Percentiles rank a stretch among this genome's conserved stretches.
These are phyloP conservation scores for Botrytis porri DNA, from an alignment of 2,329 filamentous ascomycete species.

Conservation along the genomic window DNA sequence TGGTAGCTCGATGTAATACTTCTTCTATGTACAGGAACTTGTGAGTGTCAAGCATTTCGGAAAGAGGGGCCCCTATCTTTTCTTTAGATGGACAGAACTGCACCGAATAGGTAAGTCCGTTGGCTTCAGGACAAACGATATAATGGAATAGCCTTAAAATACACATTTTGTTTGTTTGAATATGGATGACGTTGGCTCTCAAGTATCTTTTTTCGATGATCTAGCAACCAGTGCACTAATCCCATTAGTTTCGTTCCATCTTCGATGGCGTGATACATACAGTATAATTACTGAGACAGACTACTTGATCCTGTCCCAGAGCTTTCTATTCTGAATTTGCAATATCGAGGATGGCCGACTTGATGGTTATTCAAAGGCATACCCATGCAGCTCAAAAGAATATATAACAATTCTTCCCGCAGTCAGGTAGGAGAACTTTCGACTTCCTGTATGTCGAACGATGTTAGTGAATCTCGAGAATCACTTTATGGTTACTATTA, in stretches of 20 bases:
- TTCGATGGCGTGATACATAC: neutral
- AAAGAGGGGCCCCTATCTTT: neutral
- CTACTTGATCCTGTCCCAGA: neutral
- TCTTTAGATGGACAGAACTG: neutral
- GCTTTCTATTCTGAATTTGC: neutral
- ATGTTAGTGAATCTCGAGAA: neutral
- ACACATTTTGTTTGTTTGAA: neutral
- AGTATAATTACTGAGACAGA: neutral
- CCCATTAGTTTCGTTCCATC: neutral
- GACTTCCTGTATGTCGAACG: neutral
- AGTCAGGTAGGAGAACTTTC: neutral
- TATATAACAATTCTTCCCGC: neutral
- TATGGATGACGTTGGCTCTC: neutral
- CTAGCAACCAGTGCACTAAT: neutral
- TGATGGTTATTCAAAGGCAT: neutral
- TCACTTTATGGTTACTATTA: neutral
- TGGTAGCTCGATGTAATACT: neutral
- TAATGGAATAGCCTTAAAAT: neutral
- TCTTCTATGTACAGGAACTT: neutral
- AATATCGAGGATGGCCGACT: neutral
- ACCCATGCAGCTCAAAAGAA: neutral
- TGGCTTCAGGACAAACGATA: neutral
- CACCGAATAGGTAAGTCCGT: neutral
- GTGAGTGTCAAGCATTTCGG: neutral
- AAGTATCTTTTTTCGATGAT: neutral